Conservation (phyloP, 108 stramenopile species). For the Fistulifera solaris region DNA sequence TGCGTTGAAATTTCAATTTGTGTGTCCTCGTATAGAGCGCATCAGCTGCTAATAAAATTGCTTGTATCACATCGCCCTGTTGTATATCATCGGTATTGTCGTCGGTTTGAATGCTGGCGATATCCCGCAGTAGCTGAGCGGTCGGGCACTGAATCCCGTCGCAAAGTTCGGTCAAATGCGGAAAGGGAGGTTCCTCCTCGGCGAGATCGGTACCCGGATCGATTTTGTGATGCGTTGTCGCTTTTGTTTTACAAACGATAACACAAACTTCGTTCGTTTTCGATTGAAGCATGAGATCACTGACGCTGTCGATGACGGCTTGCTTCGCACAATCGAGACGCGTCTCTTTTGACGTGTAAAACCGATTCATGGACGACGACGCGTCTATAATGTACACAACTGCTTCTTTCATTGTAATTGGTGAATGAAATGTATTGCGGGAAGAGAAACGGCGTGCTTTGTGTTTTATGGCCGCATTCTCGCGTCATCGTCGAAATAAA, state of each 20-base stretch:
- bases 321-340: slow-evolving; percentile 38
- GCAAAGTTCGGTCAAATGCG: slow-evolving; percentile 53
- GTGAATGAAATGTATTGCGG: no score
- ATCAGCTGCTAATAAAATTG: slow-evolving; percentile 69
- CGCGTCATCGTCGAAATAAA: no score
- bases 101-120: slow-evolving; percentile 22
- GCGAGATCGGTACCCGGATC: slow-evolving; percentile 10
- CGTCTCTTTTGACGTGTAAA: slow-evolving; percentile 21
- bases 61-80: slow-evolving; percentile 59
- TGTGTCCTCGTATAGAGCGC: slow-evolving; percentile 52
- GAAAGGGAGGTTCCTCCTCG: slow-evolving; percentile 38
- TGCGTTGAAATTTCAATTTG: slow-evolving; percentile 32
- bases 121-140: slow-evolving; percentile 31
- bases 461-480: no score
- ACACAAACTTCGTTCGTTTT: slow-evolving; percentile 46
- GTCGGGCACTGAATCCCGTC: slow-evolving; percentile 26
- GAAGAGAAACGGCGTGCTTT: no score
- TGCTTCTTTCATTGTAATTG: slow-evolving; percentile 40
- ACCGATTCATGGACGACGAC: slow-evolving; percentile 46
- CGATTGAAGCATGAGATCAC: slow-evolving; percentile 55
- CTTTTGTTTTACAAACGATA: slow-evolving; percentile 39
- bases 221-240: slow-evolving; percentile 40
- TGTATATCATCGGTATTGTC: not conserved
- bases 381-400: slow-evolving; percentile 64
- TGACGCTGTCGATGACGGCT: slow-evolving; percentile 31